Percentiles rank a stretch among this genome's conserved stretches.
Conservation (phyloP, 345 rosid genomes). For the Moringa oleifera region DNA sequence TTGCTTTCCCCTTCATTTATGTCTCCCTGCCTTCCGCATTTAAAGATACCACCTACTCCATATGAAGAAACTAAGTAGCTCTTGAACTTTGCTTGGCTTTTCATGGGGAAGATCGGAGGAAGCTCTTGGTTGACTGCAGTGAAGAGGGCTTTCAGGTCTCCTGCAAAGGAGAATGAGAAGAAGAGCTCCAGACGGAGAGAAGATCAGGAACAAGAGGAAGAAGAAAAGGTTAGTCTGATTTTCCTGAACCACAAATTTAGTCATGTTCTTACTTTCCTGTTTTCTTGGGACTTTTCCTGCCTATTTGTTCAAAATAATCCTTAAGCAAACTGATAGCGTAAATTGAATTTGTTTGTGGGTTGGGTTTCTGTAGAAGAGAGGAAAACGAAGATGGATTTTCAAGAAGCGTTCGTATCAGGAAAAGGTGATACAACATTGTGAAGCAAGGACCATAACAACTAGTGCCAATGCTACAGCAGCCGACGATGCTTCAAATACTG, state of each 20-base stretch:
- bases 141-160: slow-evolving; percentile 65
- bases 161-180: slow-evolving; percentile 37
- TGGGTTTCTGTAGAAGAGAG: slow-evolving; percentile 50
- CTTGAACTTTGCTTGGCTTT: too few relatives aligned
- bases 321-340: too few relatives aligned
- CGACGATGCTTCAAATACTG: not conserved
- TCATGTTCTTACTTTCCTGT: not conserved
- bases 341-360: too few relatives aligned
- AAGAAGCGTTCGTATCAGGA: slow-evolving; percentile 44
- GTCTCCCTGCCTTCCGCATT: slow-evolving; percentile 20
- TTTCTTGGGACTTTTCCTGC: not conserved
- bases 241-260: not conserved
- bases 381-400: slow-evolving; percentile 63
- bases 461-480: slow-evolving; percentile 11
- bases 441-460: slow-evolving; percentile 19
- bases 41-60: slow-evolving; percentile 26
- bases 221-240: slow-evolving; percentile 35
- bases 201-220: slow-evolving; percentile 45
- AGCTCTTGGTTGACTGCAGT: slow-evolving; percentile 72
- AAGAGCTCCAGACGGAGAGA: slow-evolving; percentile 43
- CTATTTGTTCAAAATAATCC: not conserved
- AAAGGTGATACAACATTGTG: slow-evolving; percentile 26
- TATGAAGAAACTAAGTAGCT: slow-evolving; percentile 10
- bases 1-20: slow-evolving; percentile 18
- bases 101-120: slow-evolving; percentile 56